Conservation (phyloP, 306 rosid genomes). For the Cucurbita maxima region DNA sequence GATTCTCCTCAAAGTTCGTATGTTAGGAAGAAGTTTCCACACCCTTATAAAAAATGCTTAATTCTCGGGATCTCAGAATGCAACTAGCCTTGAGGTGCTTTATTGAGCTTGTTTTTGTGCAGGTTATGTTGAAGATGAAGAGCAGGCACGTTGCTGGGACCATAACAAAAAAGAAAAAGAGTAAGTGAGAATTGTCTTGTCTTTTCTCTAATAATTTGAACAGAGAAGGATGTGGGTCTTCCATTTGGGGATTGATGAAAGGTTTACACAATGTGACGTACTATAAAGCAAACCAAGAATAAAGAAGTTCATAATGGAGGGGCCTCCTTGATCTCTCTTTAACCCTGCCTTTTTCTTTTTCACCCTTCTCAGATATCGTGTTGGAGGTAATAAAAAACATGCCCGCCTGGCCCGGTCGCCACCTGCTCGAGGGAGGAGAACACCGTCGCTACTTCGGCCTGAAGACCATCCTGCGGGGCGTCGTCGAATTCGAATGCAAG, state of each 20-base stretch:
- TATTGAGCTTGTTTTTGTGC: slow-evolving; percentile 32
- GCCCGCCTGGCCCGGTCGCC: slow-evolving; percentile 96
- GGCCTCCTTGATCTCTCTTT: not conserved
- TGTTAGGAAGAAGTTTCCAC: too few relatives aligned
- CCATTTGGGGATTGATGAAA: slow-evolving; percentile 76
- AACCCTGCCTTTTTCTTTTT: not conserved
- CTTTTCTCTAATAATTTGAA: slow-evolving; percentile 44
- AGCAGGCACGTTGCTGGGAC: slow-evolving; percentile 99
- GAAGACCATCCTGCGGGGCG: slow-evolving; percentile 56
- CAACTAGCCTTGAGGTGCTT: not conserved
- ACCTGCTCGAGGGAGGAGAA: slow-evolving; percentile 75
- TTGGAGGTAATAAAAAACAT: slow-evolving; percentile 63
- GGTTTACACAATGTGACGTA: slow-evolving; percentile 8
- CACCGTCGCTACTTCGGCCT: slow-evolving; percentile 80
- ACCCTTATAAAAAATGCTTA: too few relatives aligned
- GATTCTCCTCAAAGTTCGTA: too few relatives aligned
- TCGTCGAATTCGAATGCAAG: slow-evolving; percentile 76
- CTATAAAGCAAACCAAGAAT: slow-evolving; percentile 12
- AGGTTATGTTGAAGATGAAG: slow-evolving; percentile 99
- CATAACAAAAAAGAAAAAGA: slow-evolving; percentile 99
- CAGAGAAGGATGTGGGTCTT: slow-evolving; percentile 79
- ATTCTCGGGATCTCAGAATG: not conserved
- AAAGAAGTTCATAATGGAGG: slow-evolving; percentile 11
- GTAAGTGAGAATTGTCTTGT: slow-evolving; percentile 67
- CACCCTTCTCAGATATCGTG: slow-evolving; percentile 51